Conservation (phyloP, 768 basidiomycete species). For the Lanmaoa pseudosensibilis region DNA sequence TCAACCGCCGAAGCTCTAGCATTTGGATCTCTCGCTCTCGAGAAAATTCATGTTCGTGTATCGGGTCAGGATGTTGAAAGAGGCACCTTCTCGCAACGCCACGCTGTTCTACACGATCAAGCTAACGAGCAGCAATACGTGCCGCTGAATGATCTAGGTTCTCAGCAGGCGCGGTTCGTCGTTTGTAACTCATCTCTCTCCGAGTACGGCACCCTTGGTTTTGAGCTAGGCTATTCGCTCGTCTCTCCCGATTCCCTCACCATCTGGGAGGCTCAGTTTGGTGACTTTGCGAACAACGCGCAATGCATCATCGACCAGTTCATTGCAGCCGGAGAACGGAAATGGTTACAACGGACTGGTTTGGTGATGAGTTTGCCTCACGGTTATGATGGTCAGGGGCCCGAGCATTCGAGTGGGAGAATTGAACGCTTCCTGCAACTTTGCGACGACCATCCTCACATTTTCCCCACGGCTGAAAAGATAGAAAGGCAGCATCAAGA, state of each 20-base stretch:
- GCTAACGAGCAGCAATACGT: slow-evolving; percentile 86
- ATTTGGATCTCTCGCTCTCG: slow-evolving; percentile 88
- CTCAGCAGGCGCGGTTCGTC: slow-evolving; percentile 88
- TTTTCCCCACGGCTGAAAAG: slow-evolving; percentile 87
- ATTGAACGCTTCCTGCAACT: slow-evolving; percentile 97
- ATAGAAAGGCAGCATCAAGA: slow-evolving; percentile 96
- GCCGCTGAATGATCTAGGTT: slow-evolving; percentile 85
- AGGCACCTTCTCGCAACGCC: slow-evolving; percentile 98
- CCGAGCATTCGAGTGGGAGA: slow-evolving; percentile 95
- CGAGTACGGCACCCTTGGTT: slow-evolving; percentile 92
- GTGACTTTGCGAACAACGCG: slow-evolving; percentile 97
- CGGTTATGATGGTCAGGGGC: slow-evolving; percentile 98
- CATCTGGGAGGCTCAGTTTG: slow-evolving; percentile 99
- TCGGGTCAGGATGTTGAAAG: slow-evolving; percentile 99
- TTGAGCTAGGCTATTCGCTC: slow-evolving; percentile 97
- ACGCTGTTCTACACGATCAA: slow-evolving; percentile 97
- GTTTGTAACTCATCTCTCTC: slow-evolving; percentile 97
- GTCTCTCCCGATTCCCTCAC: slow-evolving; percentile 91
- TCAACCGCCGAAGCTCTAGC: slow-evolving; percentile 98
- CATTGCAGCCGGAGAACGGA: slow-evolving; percentile 94
- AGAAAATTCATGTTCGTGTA: slow-evolving; percentile 91
- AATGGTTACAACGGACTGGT: slow-evolving; percentile 95
- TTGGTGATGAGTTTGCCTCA: slow-evolving; percentile 88
- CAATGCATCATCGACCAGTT: slow-evolving; percentile 99
- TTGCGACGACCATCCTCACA: slow-evolving; percentile 93